Conservation (phyloP, 805 yeast species). For the Sungouiozyma ichnusensis region DNA sequence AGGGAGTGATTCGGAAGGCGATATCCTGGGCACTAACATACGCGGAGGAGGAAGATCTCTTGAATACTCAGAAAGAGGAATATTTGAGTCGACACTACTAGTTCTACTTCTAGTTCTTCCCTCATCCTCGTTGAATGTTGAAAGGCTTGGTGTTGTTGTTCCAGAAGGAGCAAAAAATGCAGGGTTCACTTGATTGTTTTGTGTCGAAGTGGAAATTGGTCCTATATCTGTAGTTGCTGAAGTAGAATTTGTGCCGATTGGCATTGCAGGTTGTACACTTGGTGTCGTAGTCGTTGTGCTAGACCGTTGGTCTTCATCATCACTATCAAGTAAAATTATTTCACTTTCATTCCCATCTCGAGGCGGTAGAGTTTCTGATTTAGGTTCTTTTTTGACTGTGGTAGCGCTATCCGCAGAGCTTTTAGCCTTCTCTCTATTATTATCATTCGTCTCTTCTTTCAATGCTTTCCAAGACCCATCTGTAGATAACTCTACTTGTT, state of each 20-base stretch:
- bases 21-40: neutral
- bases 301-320: slow-evolving; percentile 21
- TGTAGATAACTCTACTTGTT: slow-evolving; percentile 51
- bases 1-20: no score
- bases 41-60: neutral
- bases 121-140: neutral
- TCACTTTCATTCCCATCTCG: slow-evolving; percentile 1
- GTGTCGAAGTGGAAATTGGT: neutral
- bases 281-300: neutral
- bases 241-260: neutral
- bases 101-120: neutral
- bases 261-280: neutral
- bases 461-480: slow-evolving; percentile 66
- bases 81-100: slow-evolving; percentile 5
- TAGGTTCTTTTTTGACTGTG: slow-evolving; percentile 6
- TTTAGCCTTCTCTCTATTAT: slow-evolving; percentile 4
- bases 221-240: neutral
- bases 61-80: slow-evolving; percentile 5
- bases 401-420: slow-evolving; percentile 1
- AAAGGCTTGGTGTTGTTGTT: neutral
- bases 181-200: neutral
- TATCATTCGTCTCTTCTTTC: slow-evolving; percentile 12
- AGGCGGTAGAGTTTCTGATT: neutral
- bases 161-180: neutral
- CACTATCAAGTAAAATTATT: slow-evolving; percentile 40